Base-by-base conservation (phyloP, 768 basidiomycete species). In the Punctularia strigosozonata region DNA sequence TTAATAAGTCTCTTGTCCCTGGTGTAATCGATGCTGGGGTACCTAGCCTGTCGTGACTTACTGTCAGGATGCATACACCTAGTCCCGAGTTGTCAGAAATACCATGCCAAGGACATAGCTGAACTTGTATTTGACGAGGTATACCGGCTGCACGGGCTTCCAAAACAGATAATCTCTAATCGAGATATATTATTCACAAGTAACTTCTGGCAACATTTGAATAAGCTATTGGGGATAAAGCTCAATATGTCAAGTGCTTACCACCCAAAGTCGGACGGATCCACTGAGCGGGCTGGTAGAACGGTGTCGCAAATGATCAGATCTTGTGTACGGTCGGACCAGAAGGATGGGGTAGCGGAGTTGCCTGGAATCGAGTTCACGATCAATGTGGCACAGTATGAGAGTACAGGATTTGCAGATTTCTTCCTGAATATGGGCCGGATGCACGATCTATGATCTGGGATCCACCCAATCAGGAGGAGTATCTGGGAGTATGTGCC, bases 251-350 rank as follows among this genome's bases (percentile, higher is more conserved):
- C 62, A 0, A 62, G 59, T 0, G 47, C 63, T 0, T 69, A 57
- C 39, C 67, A 70, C 41, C 67, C 67, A 0, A 49, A 70, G 39
- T 61, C 64, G 0, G 63, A 68, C 42, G 63, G 65, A 1, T 43
- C 58, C 0, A 64, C 60, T 0, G 64, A 69, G 40, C 46, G 58
- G 2, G 54, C 57, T 0, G 61, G 60, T 36, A 40, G 52, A 2
- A 61, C 55, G 1, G 43, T 63, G 10, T 49, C 39, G 1, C 56
- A 63, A 38, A 59, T 59, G 50, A n/a, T n/a, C n/a, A n/a, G n/a
- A n/a, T n/a, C n/a, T n/a, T n/a, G n/a, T n/a, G n/a, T n/a, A n/a
- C n/a, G 17, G 0, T 39, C 46, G 0, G 50, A 56, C n/a, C 63
- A 63, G 40, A 50, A 41, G 22, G 60, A 61, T 40, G 62, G 58